Evolutionary conservation across 164 flowering plant genomes (phyloP).

Genomic region (Magnolia sinica): DNA sequence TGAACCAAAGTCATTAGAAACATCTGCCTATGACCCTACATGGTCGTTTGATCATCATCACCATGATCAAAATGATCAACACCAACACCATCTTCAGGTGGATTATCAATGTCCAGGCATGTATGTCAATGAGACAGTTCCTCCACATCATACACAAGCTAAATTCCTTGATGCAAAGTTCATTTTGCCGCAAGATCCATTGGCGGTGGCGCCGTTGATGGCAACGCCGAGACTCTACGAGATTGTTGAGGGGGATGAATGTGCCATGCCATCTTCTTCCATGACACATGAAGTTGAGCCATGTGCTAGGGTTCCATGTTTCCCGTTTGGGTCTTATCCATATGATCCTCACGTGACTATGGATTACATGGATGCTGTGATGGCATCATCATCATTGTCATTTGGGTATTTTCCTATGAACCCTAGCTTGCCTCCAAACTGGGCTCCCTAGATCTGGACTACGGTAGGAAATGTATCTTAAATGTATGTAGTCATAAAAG

Average conservation of each 20-base stretch:
- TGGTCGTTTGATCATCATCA: conserved; percentile 23
- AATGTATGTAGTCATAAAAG: background rate
- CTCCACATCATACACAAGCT: background rate
- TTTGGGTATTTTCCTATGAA: conserved; percentile 25
- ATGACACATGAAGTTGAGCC: conserved; percentile 20
- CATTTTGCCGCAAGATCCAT: conserved; percentile 10
- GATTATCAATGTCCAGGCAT: background rate
- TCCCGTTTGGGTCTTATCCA: conserved; percentile 16
- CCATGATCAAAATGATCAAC: conserved; percentile 11
- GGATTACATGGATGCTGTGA: conserved; percentile 32
- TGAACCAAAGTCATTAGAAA: conserved; percentile 6
- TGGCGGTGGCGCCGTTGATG: conserved; percentile 10
- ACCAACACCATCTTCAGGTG: conserved; percentile 8
- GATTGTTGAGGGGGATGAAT: conserved; percentile 16
- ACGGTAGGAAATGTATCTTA: background rate
- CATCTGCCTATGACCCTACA: conserved; percentile 17
- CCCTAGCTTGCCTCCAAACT: conserved; percentile 32
- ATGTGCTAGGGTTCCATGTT: conserved; percentile 10
- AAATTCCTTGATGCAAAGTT: conserved; percentile 4
- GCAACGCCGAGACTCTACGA: conserved; percentile 30
- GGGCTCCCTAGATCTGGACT: conserved; percentile 13
- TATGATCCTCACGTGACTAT: conserved; percentile 10
- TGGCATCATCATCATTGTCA: conserved; percentile 31
- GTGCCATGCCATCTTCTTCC: conserved; percentile 18
- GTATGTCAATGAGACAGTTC: conserved; percentile 4